These are phyloP conservation scores for Solanum arcanum DNA, from an alignment of 257 asterid species.

Conservation along the genomic window DNA sequence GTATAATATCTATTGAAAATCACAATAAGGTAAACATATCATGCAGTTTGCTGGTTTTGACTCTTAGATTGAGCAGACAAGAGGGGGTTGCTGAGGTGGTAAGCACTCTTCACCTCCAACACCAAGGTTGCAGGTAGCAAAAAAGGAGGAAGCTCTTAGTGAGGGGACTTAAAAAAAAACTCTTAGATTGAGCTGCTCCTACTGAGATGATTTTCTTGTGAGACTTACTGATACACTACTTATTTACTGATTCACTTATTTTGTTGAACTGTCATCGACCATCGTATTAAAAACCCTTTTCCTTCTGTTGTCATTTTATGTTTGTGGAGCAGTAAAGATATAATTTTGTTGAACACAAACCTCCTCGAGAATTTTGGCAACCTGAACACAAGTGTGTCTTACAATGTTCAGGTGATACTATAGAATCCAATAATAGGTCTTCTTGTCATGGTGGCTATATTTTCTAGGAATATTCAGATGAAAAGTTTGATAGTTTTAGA, in stretches of 20 bases:
- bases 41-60: not conserved
- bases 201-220: no score
- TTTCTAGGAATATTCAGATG: not conserved
- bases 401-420: not conserved
- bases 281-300: not conserved
- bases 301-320: not conserved
- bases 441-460: not conserved
- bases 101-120: not conserved
- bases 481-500: not conserved
- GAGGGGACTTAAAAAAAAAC: not conserved
- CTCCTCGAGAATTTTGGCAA: not conserved
- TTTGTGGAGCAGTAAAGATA: not conserved
- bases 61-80: not conserved
- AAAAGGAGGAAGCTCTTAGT: not conserved
- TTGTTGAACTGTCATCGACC: no score
- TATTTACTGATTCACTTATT: no score
- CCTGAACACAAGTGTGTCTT: not conserved
- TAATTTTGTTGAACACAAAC: not conserved
- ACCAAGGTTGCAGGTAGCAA: not conserved
- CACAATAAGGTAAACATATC: not conserved
- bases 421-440: not conserved
- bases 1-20: not conserved
- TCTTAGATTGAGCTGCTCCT: no score
- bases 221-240: no score
- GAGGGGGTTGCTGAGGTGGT: not conserved